Evolutionary conservation across 1,284 basidiomycete species (phyloP), one percentile per base, ranked within the genome.

Genomic region (Irpex sp.): DNA sequence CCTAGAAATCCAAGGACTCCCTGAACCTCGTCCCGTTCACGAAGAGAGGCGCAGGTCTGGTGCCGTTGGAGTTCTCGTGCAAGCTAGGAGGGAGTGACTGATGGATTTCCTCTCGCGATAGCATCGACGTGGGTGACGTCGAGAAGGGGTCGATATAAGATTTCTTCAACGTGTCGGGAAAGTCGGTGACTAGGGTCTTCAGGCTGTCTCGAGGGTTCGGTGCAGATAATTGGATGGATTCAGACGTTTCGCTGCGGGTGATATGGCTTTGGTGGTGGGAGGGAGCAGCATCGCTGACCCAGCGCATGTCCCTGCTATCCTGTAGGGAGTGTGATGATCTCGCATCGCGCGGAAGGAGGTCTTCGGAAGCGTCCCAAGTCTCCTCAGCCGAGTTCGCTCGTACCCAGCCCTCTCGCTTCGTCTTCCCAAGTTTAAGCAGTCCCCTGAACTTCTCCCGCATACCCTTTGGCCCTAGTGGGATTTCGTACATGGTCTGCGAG

Each of bases 1-100:
- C 28, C n/a, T 48, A 61, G 35, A 62, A 64, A 49, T 62, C 61
- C 12, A 66, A 57, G n/a, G 49, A 54, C 56, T 73, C 72, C 63
- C 66, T 71, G 65, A 73, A 73, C 63, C 69, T 71, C 47, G 71
- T 72, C 1, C 72, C 72, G 45, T 68, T 69, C n/a, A 68, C 67
- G 61, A 73, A 72, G 60, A 69, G 71, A 16, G 64, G 67, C 68
- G 71, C 69, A 16, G 71, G 21, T 3, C 56, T 53, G 36, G 39
- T 21, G 35, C 51, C 58, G 16, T 19, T n/a, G 9, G 37, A 35
- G 12, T 47, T 19, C 37, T 45, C 35, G 10, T 35, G n/a, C 10
- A 23, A 35, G 23, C 56, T 21, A 39, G 23, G 45, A 19, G 28
- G 53, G 42, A 52, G 18, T 4, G 37, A 14, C 18, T 42, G 39